Base-by-base conservation (phyloP, 805 yeast genomes). In the Lipomyces kockii region DNA sequence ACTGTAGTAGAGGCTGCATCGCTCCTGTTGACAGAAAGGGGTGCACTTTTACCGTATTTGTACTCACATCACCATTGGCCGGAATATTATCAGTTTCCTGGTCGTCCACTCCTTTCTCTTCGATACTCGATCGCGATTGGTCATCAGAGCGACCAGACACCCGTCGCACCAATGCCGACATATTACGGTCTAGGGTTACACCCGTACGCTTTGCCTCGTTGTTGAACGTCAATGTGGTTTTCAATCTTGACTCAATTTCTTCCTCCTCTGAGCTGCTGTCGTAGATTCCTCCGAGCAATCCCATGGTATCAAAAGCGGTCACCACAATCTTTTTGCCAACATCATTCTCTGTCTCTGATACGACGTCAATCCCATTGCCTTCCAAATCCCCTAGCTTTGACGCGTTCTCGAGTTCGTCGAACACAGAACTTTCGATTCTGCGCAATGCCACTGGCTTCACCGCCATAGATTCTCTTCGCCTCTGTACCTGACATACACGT, bases 31-130 rank as follows among this genome's bases (percentile, higher is more conserved):
- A 25, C 17, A 32, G 17, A 29, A 56, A 14, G 3, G 60, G 17
- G 37, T 56, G 17, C 25, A 56, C n/a, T 32, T 14, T 56, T 12
- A 56, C 60, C 11, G 60, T 56, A 29, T 9, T 56, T 17, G 9
- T 25, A 43, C 22, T 43, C 20, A 43, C 20, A 12, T 43, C 22
- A n/a, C 49, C 49, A n/a, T 17, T 17, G 9, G 20, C 49, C 9
- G 20, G 49, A 43, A 17, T 6, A n/a, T n/a, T 3, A n/a, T 6
- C 22, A 7, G 12, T 43, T 11, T 43, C 49, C 22, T 43, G 1
- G 49, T n/a, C 49, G 14, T 17, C 49, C 9, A 17, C 22, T n/a
- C 20, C 49, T n/a, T 1, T 17, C 4, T n/a, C 22, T 17, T 17
- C 20, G 14, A 17, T 43, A n/a, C 9, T n/a, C 9, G 20, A 43